Evolutionary conservation across 225 moss, liverwort and hornwort species (phyloP).

Genomic region (Anthoceros angustus): DNA sequence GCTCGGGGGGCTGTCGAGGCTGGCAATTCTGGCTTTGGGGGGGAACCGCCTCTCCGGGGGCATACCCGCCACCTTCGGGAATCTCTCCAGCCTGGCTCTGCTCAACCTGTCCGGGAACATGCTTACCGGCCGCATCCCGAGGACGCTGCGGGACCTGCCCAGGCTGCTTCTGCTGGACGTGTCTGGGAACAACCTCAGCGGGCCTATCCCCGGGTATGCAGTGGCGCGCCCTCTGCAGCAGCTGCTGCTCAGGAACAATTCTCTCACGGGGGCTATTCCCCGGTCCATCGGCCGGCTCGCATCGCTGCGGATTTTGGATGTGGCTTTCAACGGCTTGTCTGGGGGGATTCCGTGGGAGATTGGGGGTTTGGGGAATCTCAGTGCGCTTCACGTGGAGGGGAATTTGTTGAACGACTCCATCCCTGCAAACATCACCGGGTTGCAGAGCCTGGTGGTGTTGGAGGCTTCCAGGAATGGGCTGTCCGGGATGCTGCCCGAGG

Average conservation of each 20-base stretch:
- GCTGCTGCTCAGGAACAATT: neutral
- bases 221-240: neutral
- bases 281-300: constrained; percentile 14
- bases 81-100: constrained; percentile 19
- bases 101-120: constrained; percentile 41
- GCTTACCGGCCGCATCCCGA: neutral
- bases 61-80: constrained; percentile 15
- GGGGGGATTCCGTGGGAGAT: constrained; percentile 26
- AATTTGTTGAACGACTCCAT: neutral
- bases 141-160: neutral
- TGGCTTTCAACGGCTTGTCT: constrained; percentile 25
- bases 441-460: constrained; percentile 13
- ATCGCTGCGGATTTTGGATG: constrained; percentile 24
- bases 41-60: constrained; percentile 25
- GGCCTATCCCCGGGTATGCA: neutral
- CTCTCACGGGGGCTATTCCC: constrained; percentile 28
- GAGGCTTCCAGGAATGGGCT: constrained; percentile 36
- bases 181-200: neutral
- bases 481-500: constrained; percentile 15
- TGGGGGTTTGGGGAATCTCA: constrained; percentile 19
- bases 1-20: constrained; percentile 9
- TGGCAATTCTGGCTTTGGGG: constrained; percentile 28
- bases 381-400: neutral
- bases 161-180: neutral
- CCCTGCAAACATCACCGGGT: neutral